Percentiles rank a stretch among this genome's conserved stretches.
Evolutionary conservation across 805 yeast species (phyloP).

Genomic region (Hanseniaspora lindneri): DNA sequence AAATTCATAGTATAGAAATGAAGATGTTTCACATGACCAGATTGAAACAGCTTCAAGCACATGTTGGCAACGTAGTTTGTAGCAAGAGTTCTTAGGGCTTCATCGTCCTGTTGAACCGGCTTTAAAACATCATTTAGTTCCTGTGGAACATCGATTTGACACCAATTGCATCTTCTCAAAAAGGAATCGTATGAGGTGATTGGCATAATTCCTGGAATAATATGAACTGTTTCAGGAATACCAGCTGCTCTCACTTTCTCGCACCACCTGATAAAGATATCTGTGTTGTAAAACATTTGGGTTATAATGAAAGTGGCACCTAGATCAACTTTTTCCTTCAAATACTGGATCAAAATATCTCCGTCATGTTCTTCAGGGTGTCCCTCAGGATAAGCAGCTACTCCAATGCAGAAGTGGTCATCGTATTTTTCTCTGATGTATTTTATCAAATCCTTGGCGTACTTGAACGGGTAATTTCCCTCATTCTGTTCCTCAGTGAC

Average conservation of each 20-base stretch:
- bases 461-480: constrained; percentile 51
- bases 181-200: constrained; percentile 90
- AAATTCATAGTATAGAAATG: constrained; percentile 97
- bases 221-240: constrained; percentile 52
- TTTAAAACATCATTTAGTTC: constrained; percentile 58
- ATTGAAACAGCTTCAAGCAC: constrained; percentile 61
- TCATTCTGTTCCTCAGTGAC: too few species aligned
- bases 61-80: constrained; percentile 68
- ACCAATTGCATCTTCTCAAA: constrained; percentile 89
- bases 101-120: constrained; percentile 83
- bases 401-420: constrained; percentile 84
- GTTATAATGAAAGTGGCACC: constrained; percentile 93
- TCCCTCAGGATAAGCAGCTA: constrained; percentile 96
- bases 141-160: constrained; percentile 68
- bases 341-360: constrained; percentile 41
- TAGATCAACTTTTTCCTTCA: constrained; percentile 81
- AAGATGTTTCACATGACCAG: constrained; percentile 68
- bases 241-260: constrained; percentile 55
- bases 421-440: constrained; percentile 72
- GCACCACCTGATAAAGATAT: constrained; percentile 76
- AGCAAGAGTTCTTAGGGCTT: constrained; percentile 73
- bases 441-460: constrained; percentile 74
- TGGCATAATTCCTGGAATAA: constrained; percentile 98
- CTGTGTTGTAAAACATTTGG: constrained; percentile 94
- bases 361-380: constrained; percentile 62